These are phyloP conservation scores for Plicaturopsis crispa DNA, from an alignment of 768 basidiomycete genomes.

Conservation along the genomic window DNA sequence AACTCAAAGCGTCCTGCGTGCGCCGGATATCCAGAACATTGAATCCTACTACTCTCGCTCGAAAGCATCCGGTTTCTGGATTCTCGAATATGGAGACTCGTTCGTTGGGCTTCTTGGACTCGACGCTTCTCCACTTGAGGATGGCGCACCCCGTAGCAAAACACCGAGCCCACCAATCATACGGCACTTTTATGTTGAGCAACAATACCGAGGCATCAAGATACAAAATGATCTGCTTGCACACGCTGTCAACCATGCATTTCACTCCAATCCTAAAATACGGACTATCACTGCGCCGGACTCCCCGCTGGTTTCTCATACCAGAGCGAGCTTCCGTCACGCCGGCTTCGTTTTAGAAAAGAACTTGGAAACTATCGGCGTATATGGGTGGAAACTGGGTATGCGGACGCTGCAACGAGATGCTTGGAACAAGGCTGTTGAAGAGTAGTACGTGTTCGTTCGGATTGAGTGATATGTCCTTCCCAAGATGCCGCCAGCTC, in stretches of 20 bases:
- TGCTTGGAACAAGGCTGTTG: conserved; percentile 32
- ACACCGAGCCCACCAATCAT: conserved; percentile 51
- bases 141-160: conserved; percentile 12
- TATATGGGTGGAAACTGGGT: conserved; percentile 50
- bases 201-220: conserved; percentile 44
- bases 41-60: conserved; percentile 48
- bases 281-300: conserved; percentile 37
- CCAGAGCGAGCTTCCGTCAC: conserved; percentile 33
- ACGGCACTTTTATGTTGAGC: conserved; percentile 71
- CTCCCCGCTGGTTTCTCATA: conserved; percentile 46
- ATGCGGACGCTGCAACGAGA: conserved; percentile 33
- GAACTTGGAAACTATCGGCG: conserved; percentile 37
- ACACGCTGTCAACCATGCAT: conserved; percentile 53
- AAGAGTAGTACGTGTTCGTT: conserved; percentile 1
- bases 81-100: conserved; percentile 49
- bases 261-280: conserved; percentile 34
- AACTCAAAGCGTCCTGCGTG: conserved; percentile 42
- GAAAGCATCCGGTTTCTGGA: conserved; percentile 56
- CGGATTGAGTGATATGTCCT: too few species aligned
- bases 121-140: conserved; percentile 41
- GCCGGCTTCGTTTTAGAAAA: conserved; percentile 44
- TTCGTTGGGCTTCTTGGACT: conserved; percentile 67
- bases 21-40: conserved; percentile 48
- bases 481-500: too few species aligned
- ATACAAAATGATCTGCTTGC: conserved; percentile 61